Conservation (phyloP, 2,329 filamentous ascomycete species). For the Aspergillus candidus region DNA sequence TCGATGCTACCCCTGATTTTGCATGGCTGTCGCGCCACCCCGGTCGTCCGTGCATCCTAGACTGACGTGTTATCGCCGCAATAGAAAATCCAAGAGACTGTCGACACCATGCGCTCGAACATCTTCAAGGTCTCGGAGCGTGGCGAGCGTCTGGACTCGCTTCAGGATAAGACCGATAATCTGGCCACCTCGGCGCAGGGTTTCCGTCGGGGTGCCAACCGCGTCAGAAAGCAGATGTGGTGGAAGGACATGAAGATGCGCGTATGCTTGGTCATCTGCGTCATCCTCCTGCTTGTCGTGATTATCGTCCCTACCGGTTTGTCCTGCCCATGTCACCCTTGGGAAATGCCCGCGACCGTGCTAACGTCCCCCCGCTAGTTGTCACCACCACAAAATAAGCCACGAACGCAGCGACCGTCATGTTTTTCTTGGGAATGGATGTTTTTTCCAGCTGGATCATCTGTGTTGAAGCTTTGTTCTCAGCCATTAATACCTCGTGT, state of each 20-base stretch:
- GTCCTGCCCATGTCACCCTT: constrained; percentile 25
- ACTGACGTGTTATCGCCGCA: constrained; percentile 9
- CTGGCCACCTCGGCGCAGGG: constrained; percentile 87
- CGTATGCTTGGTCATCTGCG: constrained; percentile 85
- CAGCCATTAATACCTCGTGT: constrained; percentile 33
- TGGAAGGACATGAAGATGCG: constrained; percentile 99
- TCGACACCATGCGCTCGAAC: constrained; percentile 93
- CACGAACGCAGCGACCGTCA: constrained; percentile 21
- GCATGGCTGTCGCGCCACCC: not conserved
- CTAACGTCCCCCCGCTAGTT: constrained; percentile 28
- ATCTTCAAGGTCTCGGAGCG: constrained; percentile 95
- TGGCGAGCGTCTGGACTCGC: constrained; percentile 77
- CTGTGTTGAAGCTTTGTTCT: constrained; percentile 28
- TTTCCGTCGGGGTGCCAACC: constrained; percentile 93
- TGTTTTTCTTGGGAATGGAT: constrained; percentile 27
- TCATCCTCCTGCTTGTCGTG: constrained; percentile 84
- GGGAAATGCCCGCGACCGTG: not conserved
- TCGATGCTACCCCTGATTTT: not conserved
- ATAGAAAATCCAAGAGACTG: constrained; percentile 96
- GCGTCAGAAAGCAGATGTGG: constrained; percentile 97
- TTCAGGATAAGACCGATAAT: constrained; percentile 91
- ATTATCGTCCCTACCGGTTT: constrained; percentile 91
- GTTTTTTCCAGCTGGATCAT: constrained; percentile 31
- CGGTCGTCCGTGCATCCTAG: not conserved
- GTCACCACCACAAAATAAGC: constrained; percentile 41